Percentiles rank a stretch among this genome's conserved stretches.
Evolutionary conservation across 495 filamentous ascomycete species (phyloP).

Genomic region (Chaetomidium leptoderma): DNA sequence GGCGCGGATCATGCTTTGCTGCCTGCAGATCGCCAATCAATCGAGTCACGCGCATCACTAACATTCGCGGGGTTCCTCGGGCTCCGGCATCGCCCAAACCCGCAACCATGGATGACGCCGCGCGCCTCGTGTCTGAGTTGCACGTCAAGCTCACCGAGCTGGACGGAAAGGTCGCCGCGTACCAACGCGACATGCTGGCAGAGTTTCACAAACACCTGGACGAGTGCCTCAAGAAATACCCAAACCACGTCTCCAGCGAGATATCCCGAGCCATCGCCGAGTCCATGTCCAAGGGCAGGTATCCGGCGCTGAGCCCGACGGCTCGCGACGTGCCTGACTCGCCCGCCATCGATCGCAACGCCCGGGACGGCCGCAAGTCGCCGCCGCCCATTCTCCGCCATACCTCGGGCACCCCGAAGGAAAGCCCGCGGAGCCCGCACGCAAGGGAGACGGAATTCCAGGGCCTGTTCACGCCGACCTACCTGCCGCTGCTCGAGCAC

Average conservation of each 20-base stretch:
- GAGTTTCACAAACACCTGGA: slow-evolving; percentile 48
- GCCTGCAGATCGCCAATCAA: slow-evolving; percentile 17
- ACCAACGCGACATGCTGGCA: slow-evolving; percentile 46
- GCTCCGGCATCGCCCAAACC: slow-evolving; percentile 15
- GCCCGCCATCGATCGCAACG: slow-evolving; percentile 23
- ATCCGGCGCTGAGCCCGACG: slow-evolving; percentile 35
- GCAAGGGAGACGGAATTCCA: slow-evolving; percentile 55
- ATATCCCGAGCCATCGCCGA: slow-evolving; percentile 43
- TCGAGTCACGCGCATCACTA: slow-evolving; percentile 25
- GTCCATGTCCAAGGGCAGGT: slow-evolving; percentile 35
- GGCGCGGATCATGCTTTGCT: slow-evolving; percentile 20
- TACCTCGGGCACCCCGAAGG: slow-evolving; percentile 34
- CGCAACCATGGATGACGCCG: slow-evolving; percentile 46
- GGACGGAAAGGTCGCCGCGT: slow-evolving; percentile 47
- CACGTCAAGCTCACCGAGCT: slow-evolving; percentile 49
- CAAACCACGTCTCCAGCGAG: slow-evolving; percentile 42
- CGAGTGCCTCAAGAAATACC: slow-evolving; percentile 42
- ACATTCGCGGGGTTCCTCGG: neutral
- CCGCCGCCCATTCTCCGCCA: slow-evolving; percentile 42
- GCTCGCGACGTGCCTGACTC: slow-evolving; percentile 12
- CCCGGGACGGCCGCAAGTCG: slow-evolving; percentile 35
- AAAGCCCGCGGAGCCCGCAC: slow-evolving; percentile 40
- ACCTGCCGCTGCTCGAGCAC: slow-evolving; percentile 54
- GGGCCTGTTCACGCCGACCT: slow-evolving; percentile 57
- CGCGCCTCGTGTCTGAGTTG: slow-evolving; percentile 46